phyloP scores from a whole-genome alignment of 1,284 basidiomycete species.

The Austroboletus olivaceoglutinosus region DNA sequence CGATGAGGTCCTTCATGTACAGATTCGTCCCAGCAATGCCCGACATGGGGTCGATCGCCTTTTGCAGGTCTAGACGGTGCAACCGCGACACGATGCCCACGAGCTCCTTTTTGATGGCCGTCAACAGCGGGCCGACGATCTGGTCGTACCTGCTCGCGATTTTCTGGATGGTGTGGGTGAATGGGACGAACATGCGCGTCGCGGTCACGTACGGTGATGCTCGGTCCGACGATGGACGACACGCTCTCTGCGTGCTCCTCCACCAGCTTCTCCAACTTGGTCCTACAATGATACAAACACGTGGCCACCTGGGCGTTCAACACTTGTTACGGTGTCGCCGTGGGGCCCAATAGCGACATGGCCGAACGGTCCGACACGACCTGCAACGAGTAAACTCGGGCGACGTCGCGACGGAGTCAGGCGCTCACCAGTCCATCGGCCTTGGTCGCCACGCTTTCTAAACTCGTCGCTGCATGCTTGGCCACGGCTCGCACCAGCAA shows the following conservation, averaged over 20 bases:
- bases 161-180: slow-evolving; percentile 42
- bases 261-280: slow-evolving; percentile 64
- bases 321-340: slow-evolving; percentile 74
- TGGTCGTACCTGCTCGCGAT: slow-evolving; percentile 57
- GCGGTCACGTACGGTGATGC: slow-evolving; percentile 52
- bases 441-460: slow-evolving; percentile 64
- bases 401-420: neutral
- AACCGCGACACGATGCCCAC: slow-evolving; percentile 75
- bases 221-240: slow-evolving; percentile 55
- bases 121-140: slow-evolving; percentile 68
- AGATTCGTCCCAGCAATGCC: slow-evolving; percentile 71
- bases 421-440: slow-evolving; percentile 65
- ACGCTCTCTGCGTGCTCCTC: slow-evolving; percentile 71
- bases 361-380: slow-evolving; percentile 75
- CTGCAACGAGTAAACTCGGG: slow-evolving; percentile 38
- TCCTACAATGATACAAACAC: slow-evolving; percentile 76
- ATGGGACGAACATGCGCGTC: neutral
- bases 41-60: slow-evolving; percentile 59
- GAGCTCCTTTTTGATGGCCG: slow-evolving; percentile 76
- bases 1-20: slow-evolving; percentile 88
- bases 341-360: slow-evolving; percentile 70
- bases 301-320: slow-evolving; percentile 76
- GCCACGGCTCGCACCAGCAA: slow-evolving; percentile 78
- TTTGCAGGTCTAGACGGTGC: slow-evolving; percentile 80
- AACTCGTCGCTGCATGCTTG: slow-evolving; percentile 61